Base-by-base conservation (phyloP, 2,329 filamentous ascomycete species). In the Alternaria conjuncta region DNA sequence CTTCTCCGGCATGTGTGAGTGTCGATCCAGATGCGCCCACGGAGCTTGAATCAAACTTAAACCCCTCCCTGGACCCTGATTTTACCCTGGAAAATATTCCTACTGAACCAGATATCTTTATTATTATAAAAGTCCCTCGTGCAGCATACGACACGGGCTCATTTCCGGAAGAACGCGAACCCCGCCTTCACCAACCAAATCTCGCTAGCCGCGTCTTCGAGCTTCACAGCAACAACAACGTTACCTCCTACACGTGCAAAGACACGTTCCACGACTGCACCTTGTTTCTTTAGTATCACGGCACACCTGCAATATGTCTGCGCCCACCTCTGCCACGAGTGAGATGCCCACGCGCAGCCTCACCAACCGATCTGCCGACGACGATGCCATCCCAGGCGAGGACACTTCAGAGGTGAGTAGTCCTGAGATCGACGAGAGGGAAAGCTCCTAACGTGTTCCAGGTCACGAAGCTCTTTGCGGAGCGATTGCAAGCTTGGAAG, bases 401-500 rank as follows among this genome's bases (percentile, higher is more conserved):
- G 84, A 85, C 64, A 83, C 81, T 58, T 83, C 80, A 67, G 83
- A 84, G 75, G 78, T 64, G 8, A 57, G 60, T 11, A 45, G 13
- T 18, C 18, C 1, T 1, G 8, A 4, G 12, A 13, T 5, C 8
- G n/a, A n/a, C 1, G 3, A 9, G 32, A 30, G 3, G 9, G 13
- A 5, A n/a, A 18, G 11, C 10, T 18, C 3, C 57, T 69, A 36
- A 71, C 49, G 50, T 5, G 8, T n/a, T 1, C 2, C 11, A 59
- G 62, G 71, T 81, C 44, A 84, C 83, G 47, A 84, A 81, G 77
- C 86, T 98, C 54, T 90, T 99, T 68, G 86, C 90, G 59, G 93
- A 98, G 84, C 89, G 96, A 69, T 86, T 99, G 65, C 91, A 92
- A 75, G 96, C 96, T 50, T 99, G 94, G 94, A 98, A 97, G 80